Base-by-base conservation (phyloP, 768 basidiomycete species). In the Calvatia gigantea region DNA sequence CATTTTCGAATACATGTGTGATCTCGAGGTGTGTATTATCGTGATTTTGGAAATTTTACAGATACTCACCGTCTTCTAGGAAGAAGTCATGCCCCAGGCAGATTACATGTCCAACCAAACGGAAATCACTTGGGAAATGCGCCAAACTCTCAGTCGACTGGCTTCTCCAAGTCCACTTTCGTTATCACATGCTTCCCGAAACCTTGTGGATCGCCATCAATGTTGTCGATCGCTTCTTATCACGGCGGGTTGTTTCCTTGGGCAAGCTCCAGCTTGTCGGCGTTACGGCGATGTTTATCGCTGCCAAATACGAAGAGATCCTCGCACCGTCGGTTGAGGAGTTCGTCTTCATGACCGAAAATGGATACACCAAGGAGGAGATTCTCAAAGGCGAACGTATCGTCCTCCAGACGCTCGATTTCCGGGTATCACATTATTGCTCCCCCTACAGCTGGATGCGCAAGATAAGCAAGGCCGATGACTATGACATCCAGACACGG, bases 391-490 rank as follows among this genome's bases (percentile, higher is more conserved):
- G 97, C 67, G 97, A 99, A 73, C 86, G 92, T 33, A 98, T 98
- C 68, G 87, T 98, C 69, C 76, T 98, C 56, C 93, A 94, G 75
- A 91, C 92, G 28, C 83, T 99, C 51, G 94, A 97, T 59, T 98
- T 98, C 75, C 86, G 88, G 70, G 69, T 99, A 72, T 98, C 95
- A 57, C 87, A 94, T 58, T 99, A 99, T 73, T 98, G 97, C 75
- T 97, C 95, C 49, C 97, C 97, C 3, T 98, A 98, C 76, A 94
- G 91, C 69, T 98, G 97, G 96, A 94, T 98, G 81, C 85, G 97
- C 57, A 89, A 87, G 65, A 98, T 99, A 69, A 95, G 92, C 81
- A 97, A 94, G 71, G 96, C 97, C 32, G 97, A 99, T 74, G 91
- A 96, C 70, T 99, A 98, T 70, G 94, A 98, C 67, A 87, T 98